phyloP scores from a whole-genome alignment of 225 moss, liverwort and hornwort genomes.

The Neckera pumila region DNA sequence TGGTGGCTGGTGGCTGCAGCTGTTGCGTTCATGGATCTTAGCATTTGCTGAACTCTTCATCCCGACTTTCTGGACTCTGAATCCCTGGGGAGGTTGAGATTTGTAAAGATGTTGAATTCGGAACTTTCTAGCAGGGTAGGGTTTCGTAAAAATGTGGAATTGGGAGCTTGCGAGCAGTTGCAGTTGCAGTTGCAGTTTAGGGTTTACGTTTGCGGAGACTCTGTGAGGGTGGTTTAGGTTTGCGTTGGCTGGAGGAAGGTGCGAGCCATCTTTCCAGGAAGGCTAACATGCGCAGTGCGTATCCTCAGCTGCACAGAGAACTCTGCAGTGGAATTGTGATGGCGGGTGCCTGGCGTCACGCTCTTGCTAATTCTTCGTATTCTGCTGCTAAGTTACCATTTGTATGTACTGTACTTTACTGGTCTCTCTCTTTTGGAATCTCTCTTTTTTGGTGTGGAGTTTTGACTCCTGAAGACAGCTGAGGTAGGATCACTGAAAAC shows the following conservation, averaged over 20 bases:
- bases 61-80: not conserved
- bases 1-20: too few species aligned
- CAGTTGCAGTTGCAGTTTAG: not conserved
- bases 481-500: too few species aligned
- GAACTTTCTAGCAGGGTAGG: not conserved
- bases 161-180: not conserved
- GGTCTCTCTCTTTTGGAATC: not conserved
- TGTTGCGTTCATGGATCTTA: not conserved
- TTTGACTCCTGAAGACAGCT: too few species aligned
- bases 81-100: not conserved
- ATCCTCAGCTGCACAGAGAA: not conserved
- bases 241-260: conserved; percentile 16
- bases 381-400: not conserved
- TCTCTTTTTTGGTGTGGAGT: not conserved
- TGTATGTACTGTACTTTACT: not conserved
- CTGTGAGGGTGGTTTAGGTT: not conserved
- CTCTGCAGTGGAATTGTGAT: not conserved
- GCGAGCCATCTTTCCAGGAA: not conserved
- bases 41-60: not conserved
- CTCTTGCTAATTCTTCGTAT: not conserved
- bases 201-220: not conserved
- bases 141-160: not conserved
- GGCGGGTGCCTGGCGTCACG: not conserved
- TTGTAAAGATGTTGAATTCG: not conserved
- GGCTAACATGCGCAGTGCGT: not conserved